Percentiles rank a stretch among this genome's conserved stretches.
These are phyloP conservation scores for Diaporthe amygdali DNA, from an alignment of 2,329 filamentous ascomycete species.

Conservation along the genomic window DNA sequence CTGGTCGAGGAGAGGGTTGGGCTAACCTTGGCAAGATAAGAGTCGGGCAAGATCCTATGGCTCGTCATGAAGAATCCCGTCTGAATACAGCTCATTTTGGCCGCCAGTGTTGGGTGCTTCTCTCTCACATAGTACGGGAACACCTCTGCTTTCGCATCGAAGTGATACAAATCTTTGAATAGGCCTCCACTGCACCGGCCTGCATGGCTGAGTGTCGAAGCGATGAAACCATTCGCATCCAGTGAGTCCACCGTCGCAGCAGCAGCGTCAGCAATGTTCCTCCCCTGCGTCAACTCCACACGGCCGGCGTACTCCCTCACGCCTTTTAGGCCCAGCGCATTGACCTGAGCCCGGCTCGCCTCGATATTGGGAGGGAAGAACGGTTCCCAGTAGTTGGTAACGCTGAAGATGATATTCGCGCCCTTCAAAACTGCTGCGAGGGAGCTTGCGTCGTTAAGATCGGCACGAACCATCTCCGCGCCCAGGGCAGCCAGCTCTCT, in stretches of 20 bases:
- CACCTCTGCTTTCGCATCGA: constrained; percentile 57
- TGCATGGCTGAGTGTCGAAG: constrained; percentile 56
- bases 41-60: constrained; percentile 49
- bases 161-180: constrained; percentile 56
- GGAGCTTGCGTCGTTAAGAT: constrained; percentile 46
- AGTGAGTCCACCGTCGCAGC: constrained; percentile 45
- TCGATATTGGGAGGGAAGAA: constrained; percentile 49
- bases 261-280: constrained; percentile 61
- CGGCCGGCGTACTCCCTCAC: constrained; percentile 52
- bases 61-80: constrained; percentile 55
- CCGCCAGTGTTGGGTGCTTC: constrained; percentile 47
- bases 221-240: constrained; percentile 53
- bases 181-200: constrained; percentile 49
- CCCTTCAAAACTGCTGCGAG: constrained; percentile 47
- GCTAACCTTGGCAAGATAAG: constrained; percentile 52
- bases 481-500: constrained; percentile 45
- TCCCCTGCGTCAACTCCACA: constrained; percentile 55
- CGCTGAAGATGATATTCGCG: constrained; percentile 57
- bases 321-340: constrained; percentile 41
- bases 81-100: constrained; percentile 57
- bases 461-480: constrained; percentile 48
- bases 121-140: constrained; percentile 51
- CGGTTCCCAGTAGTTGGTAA: constrained; percentile 61
- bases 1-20: background rate
- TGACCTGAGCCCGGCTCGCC: constrained; percentile 38